These are phyloP conservation scores for Suillus paluster DNA, from an alignment of 768 basidiomycete genomes.

Conservation along the genomic window DNA sequence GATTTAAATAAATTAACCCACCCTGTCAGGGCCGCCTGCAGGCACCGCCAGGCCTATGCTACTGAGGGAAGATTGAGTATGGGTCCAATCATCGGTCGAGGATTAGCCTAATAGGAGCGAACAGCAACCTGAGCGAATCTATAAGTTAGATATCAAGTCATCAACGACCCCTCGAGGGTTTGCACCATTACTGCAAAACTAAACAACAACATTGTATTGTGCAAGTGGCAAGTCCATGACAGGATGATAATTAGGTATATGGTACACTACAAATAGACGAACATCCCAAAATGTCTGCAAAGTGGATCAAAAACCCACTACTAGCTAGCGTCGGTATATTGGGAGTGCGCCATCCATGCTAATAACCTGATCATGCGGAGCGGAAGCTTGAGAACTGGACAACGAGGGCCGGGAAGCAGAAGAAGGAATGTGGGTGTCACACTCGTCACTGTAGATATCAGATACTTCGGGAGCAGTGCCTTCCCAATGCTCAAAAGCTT, in stretches of 20 bases:
- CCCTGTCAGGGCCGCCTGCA: too few species aligned
- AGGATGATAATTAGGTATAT: constrained; percentile 26
- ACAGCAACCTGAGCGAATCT: too few species aligned
- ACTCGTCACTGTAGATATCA: constrained; percentile 6
- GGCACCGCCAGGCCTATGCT: too few species aligned
- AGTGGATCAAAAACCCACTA: constrained; percentile 7
- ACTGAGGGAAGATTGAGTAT: too few species aligned
- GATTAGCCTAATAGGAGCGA: too few species aligned
- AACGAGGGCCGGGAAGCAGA: constrained; percentile 4
- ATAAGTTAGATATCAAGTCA: too few species aligned
- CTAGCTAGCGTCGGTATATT: constrained; percentile 32
- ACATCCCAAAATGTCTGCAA: constrained; percentile 10
- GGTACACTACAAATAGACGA: constrained; percentile 29
- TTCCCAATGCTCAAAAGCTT: constrained; percentile 28
- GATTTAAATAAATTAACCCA: too few species aligned
- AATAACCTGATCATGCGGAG: constrained; percentile 9
- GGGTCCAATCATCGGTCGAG: too few species aligned
- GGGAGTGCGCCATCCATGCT: constrained; percentile 27
- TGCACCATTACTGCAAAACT: neutral
- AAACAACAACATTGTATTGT: neutral
- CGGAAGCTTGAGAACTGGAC: constrained; percentile 8
- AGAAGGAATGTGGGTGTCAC: constrained; percentile 7
- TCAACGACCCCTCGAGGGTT: too few species aligned
- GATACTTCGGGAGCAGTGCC: constrained; percentile 10
- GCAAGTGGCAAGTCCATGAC: constrained; percentile 8